A percentile compares a stretch with the other conserved stretches of the same genome.
These are phyloP conservation scores for Suillus subluteus DNA, from an alignment of 768 basidiomycete species.

Conservation along the genomic window DNA sequence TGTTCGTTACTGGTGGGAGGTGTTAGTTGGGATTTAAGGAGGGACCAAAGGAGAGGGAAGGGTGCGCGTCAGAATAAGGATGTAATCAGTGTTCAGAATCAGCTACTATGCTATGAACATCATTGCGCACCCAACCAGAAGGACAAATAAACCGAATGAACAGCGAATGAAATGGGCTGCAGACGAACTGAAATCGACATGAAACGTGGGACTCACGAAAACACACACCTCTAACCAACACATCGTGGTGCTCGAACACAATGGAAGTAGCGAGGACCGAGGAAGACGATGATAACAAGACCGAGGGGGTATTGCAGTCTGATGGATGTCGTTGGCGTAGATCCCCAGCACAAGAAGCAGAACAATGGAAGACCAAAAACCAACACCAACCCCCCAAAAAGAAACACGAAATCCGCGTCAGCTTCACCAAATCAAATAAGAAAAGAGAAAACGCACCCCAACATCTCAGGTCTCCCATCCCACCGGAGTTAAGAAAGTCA, in stretches of 20 bases:
- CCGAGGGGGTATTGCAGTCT: slow-evolving; percentile 72
- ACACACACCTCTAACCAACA: slow-evolving; percentile 63
- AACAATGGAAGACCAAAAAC: neutral
- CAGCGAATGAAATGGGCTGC: neutral
- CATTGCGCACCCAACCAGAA: neutral
- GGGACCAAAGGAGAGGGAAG: neutral
- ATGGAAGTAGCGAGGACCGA: slow-evolving; percentile 60
- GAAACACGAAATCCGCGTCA: neutral
- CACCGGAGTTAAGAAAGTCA: no score
- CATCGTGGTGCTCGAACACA: slow-evolving; percentile 64
- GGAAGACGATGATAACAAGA: slow-evolving; percentile 59
- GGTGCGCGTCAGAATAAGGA: neutral
- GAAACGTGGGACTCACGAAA: neutral
- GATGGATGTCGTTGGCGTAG: neutral
- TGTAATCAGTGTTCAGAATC: neutral
- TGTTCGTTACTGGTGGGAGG: neutral
- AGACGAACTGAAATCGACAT: neutral
- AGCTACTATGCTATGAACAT: neutral
- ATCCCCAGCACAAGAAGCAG: neutral
- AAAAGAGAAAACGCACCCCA: no score
- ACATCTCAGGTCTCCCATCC: no score
- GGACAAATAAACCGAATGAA: neutral
- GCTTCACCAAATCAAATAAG: no score
- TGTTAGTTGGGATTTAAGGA: neutral
- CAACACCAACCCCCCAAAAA: neutral